Evolutionary conservation across 768 basidiomycete genomes (phyloP).

Genomic region (Termitomyces sp.): DNA sequence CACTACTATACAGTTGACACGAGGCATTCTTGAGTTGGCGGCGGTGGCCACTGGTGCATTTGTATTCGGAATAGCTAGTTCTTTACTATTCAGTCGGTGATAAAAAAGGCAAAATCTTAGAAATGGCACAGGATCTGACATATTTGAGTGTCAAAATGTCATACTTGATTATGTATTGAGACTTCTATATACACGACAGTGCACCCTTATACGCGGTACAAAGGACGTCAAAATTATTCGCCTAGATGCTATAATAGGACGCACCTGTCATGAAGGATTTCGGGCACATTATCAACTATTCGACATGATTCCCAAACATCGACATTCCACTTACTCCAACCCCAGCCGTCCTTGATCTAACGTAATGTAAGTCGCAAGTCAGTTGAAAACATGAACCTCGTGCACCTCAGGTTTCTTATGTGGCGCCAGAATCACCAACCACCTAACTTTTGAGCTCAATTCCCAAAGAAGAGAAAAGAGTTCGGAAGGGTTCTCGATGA

Average conservation of each 20-base stretch:
- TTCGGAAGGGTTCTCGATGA: constrained; percentile 54
- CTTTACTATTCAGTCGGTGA: constrained; percentile 24
- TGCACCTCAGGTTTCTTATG: constrained; percentile 73
- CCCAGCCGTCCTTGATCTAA: constrained; percentile 64
- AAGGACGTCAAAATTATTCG: background rate
- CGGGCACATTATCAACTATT: constrained; percentile 35
- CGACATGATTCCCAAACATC: constrained; percentile 38
- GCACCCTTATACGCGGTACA: constrained; percentile 33
- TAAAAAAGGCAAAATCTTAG: background rate
- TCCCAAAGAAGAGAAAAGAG: constrained; percentile 63
- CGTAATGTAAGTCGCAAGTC: background rate
- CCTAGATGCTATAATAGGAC: background rate
- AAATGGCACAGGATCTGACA: background rate
- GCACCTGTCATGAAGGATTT: constrained; percentile 45
- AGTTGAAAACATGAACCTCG: background rate
- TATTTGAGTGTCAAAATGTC: background rate
- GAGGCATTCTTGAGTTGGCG: constrained; percentile 15
- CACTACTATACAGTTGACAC: constrained; percentile 6
- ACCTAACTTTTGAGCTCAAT: constrained; percentile 52
- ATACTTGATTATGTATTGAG: constrained; percentile 23
- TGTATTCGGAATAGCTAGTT: constrained; percentile 27
- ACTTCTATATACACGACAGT: constrained; percentile 49
- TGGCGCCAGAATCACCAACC: constrained; percentile 67
- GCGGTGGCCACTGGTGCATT: constrained; percentile 32
- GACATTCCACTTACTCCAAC: constrained; percentile 58